Conservation (phyloP, 1,139 yeast genomes). For the Saccharomycopsis crataegensis region DNA sequence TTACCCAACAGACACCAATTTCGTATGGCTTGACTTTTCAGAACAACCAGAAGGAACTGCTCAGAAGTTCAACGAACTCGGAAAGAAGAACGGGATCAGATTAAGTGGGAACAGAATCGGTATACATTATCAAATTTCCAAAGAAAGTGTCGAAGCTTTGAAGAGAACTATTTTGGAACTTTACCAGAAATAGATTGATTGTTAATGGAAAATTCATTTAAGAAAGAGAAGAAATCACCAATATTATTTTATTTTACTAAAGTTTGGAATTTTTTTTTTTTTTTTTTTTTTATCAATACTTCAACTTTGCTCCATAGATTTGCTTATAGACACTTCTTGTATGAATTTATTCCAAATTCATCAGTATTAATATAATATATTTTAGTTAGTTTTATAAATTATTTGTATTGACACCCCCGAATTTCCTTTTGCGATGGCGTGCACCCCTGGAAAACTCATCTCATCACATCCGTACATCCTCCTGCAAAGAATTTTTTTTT, state of each 20-base stretch:
- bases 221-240: no score
- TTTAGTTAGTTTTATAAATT: no score
- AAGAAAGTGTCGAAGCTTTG: constrained; percentile 57
- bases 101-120: constrained; percentile 69
- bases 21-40: constrained; percentile 68
- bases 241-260: not conserved
- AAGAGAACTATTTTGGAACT: constrained; percentile 28
- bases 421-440: no score
- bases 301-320: not conserved
- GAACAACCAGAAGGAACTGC: constrained; percentile 39
- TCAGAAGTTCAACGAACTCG: constrained; percentile 46
- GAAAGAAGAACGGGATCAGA: constrained; percentile 54
- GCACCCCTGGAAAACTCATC: no score
- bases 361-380: no score
- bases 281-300: not conserved
- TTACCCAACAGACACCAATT: constrained; percentile 79
- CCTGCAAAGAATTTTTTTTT: not conserved
- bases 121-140: constrained; percentile 74
- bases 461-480: not conserved
- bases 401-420: no score
- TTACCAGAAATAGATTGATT: not conserved
- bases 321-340: not conserved
- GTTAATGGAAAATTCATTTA: not conserved
- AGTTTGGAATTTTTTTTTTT: not conserved
- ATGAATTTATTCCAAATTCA: no score